These are phyloP conservation scores for Citrus inodora DNA, from an alignment of 345 rosid species.

Conservation along the genomic window DNA sequence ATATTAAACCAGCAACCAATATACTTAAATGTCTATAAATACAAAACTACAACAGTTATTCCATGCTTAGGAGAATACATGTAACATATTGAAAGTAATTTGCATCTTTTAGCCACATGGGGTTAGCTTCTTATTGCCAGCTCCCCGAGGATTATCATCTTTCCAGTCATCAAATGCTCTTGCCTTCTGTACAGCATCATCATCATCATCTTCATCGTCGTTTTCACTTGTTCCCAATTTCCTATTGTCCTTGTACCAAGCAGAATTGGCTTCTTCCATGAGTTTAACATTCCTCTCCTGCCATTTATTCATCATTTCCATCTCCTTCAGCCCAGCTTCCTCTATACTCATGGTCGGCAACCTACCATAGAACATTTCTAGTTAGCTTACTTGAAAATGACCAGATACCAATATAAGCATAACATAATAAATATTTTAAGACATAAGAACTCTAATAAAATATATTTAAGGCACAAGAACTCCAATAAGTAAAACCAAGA, in stretches of 20 bases:
- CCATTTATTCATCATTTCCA: conserved; percentile 91
- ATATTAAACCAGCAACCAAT: not conserved
- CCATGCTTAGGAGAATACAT: conserved; percentile 1
- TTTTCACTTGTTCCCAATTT: conserved; percentile 43
- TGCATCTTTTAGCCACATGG: conserved; percentile 67
- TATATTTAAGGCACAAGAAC: too few species aligned
- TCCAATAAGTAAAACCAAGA: too few species aligned
- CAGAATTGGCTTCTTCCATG: conserved; percentile 87
- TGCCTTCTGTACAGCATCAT: conserved; percentile 68
- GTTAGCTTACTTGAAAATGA: conserved; percentile 3
- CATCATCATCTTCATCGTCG: conserved; percentile 70
- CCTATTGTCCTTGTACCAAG: conserved; percentile 69
- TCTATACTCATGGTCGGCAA: conserved; percentile 99
- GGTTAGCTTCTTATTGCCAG: conserved; percentile 93
- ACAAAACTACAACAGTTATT: not conserved
- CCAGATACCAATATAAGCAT: not conserved
- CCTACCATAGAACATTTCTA: conserved; percentile 31
- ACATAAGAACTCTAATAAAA: not conserved
- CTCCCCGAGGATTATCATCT: conserved; percentile 97
- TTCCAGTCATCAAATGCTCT: conserved; percentile 98
- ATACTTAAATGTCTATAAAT: conserved; percentile 9
- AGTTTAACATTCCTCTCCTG: conserved; percentile 74
- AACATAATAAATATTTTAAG: not conserved
- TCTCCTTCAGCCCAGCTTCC: conserved; percentile 93
- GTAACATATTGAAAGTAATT: conserved; percentile 2